Base-by-base conservation (phyloP, 495 filamentous ascomycete species). In the Daldinia loculata region DNA sequence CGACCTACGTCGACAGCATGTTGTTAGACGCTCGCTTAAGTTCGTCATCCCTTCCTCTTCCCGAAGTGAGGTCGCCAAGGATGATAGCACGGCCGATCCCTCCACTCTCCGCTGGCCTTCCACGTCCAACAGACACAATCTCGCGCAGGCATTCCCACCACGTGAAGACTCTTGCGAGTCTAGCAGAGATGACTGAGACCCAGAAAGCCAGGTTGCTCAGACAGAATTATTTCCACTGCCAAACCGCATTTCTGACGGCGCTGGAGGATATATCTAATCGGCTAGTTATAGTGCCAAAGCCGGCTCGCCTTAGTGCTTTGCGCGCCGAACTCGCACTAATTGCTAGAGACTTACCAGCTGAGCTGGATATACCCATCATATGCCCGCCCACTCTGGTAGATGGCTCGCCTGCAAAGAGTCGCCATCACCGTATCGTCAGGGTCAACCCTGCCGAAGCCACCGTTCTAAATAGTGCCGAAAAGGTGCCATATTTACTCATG, bases 211-310 rank as follows among this genome's bases (percentile, higher is more conserved):
- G 86, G 60, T 78, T 92, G 38, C 77, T 93, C 56, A 81, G 89
- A 62, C 86, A 91, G 63, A 91, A 93, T 74, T 93, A 93, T 67
- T 93, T 92, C 73, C 84, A 89, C 6, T 89, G 86, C 61, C 85
- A 93, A 76, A 92, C 89, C 1, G 89, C 90, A 58, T 91, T 93
- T 75, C 72, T 93, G 39, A 85, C 86, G 8, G 91, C 91, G 15
- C 82, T 93, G 9, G 90, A 92, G 74, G 89, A 90, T 74, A 93
- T 93, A 61, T 93, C 91, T 11, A 92, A 91, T 75, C 88, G 90
- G 26, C 80, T 93, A 57, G 89, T 93, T 8, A 81, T 87, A 53
- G 90, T 93, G 19, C 90, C 90, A 17, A 93, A 93, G 77, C 87
- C 87, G 27, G 91, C 91, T 51, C 86, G 91, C 43, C 81, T 93